phyloP scores from a whole-genome alignment of 768 basidiomycete genomes.

The Sutorius australiensis region DNA sequence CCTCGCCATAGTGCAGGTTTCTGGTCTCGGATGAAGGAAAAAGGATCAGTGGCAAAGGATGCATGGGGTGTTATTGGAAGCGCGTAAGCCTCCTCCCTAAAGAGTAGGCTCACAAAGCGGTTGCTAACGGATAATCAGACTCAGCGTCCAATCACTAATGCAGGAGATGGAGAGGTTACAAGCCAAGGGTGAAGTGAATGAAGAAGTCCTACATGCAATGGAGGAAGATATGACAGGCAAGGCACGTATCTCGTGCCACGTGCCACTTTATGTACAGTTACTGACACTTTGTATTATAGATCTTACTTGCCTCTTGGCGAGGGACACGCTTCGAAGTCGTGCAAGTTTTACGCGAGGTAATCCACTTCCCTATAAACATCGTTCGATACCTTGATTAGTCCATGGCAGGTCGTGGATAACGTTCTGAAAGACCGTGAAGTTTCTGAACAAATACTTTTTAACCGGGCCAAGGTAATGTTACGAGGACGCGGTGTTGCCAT shows the following conservation, averaged over 20 bases:
- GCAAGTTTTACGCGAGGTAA: constrained; percentile 76
- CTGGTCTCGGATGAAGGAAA: constrained; percentile 92
- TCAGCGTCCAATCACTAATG: constrained; percentile 22
- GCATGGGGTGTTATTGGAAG: constrained; percentile 96
- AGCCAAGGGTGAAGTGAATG: constrained; percentile 81
- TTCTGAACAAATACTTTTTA: constrained; percentile 65
- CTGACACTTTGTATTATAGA: constrained; percentile 38
- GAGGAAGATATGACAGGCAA: constrained; percentile 95
- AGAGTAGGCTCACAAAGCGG: constrained; percentile 55
- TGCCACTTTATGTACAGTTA: background rate
- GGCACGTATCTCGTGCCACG: constrained; percentile 35
- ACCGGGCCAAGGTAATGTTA: constrained; percentile 74
- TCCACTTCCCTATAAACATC: constrained; percentile 6
- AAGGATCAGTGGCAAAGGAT: constrained; percentile 89
- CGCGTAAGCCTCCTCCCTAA: constrained; percentile 56
- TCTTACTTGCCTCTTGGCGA: constrained; percentile 96
- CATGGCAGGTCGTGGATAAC: constrained; percentile 65
- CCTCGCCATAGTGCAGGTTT: constrained; percentile 65
- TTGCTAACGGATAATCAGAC: constrained; percentile 32
- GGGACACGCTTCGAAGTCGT: constrained; percentile 94
- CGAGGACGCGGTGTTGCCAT: background rate
- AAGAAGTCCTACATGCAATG: constrained; percentile 80
- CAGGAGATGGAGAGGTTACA: constrained; percentile 91
- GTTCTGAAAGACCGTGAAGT: constrained; percentile 79
- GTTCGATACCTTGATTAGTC: background rate